Evolutionary conservation across 2,329 filamentous ascomycete genomes (phyloP).

Genomic region (Aureobasidium subglaciale): DNA sequence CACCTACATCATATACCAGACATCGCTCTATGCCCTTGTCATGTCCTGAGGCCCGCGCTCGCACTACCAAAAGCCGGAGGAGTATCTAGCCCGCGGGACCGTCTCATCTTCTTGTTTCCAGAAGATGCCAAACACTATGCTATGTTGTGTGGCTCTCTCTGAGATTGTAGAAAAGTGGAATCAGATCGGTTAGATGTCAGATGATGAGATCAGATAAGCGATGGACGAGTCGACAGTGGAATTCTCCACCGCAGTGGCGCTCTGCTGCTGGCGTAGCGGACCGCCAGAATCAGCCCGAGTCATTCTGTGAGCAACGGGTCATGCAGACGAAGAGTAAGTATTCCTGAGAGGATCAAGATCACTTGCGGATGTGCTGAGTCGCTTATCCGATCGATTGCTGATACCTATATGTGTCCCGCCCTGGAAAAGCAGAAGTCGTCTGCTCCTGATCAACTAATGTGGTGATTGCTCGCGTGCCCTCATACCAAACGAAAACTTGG

Average conservation of each 20-base stretch:
- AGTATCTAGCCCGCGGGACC: slow-evolving; percentile 5
- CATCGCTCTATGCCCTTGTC: slow-evolving; percentile 1
- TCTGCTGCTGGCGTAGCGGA: background rate
- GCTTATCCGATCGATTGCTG: background rate
- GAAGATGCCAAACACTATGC: slow-evolving; percentile 6
- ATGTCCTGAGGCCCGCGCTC: slow-evolving; percentile 5
- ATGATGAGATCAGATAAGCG: background rate
- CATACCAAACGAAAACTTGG: background rate
- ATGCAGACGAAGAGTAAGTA: background rate
- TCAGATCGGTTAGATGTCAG: background rate
- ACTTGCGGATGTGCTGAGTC: background rate
- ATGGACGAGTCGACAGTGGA: background rate
- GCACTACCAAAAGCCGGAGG: background rate
- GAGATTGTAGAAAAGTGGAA: background rate
- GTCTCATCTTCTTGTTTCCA: slow-evolving; percentile 10
- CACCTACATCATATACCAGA: slow-evolving; percentile 10
- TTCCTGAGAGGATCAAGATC: background rate
- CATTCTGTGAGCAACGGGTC: background rate
- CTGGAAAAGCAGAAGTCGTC: background rate
- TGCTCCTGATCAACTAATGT: background rate
- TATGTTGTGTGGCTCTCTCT: slow-evolving; percentile 6
- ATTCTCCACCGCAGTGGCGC: background rate
- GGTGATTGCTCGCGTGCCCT: slow-evolving; percentile 5
- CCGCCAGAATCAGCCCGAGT: background rate
- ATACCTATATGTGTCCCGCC: background rate